Base-by-base conservation (phyloP, 495 filamentous ascomycete genomes). In the Hypoxylon subgilvum region DNA sequence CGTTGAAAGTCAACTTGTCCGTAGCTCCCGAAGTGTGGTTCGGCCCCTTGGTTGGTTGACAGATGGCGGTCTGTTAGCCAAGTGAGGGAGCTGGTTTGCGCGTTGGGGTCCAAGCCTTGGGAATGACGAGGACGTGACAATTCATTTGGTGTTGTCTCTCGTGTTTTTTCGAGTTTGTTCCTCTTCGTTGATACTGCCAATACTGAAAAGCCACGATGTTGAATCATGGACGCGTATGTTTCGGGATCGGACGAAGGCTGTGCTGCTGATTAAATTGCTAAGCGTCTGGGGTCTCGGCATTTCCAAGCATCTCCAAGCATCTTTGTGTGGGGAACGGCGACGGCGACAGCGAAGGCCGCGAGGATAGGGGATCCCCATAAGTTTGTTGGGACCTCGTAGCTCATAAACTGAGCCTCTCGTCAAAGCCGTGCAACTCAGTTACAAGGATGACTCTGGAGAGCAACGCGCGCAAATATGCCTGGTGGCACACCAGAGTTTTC, bases 31-130 rank as follows among this genome's bases (percentile, higher is more conserved):
- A 57, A 57, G n/a, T 17, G 35, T 56, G 52, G 58, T 40, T 52
- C 44, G 34, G 30, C 10, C 30, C 46, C 16, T 34, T 36, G 21
- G 27, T 44, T 45, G 35, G 51, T 28, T 30, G 6, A 31, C 31
- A 44, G 17, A 27, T 21, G 4, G 39, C 32, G 22, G 27, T 25
- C 16, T n/a, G 16, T 23, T 25, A 13, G n/a, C n/a, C 14, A 19
- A 32, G 6, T 40, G 47, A 13, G 53, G 41, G 22, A 16, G 16
- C 7, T 32, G 21, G 6, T 22, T 36, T 14, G 17, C 13, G 17
- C 4, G 25, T 28, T 42, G 47, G 51, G 59, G 47, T 42, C 52
- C 59, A 63, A 63, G 59, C 59, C 59, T 57, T 52, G 30, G 6
- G 16, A 41, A 47, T 57, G 52, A 63, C 59, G 52, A 57, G n/a